phyloP scores from a whole-genome alignment of 305 asterid genomes.

The Striga hermonthica region DNA sequence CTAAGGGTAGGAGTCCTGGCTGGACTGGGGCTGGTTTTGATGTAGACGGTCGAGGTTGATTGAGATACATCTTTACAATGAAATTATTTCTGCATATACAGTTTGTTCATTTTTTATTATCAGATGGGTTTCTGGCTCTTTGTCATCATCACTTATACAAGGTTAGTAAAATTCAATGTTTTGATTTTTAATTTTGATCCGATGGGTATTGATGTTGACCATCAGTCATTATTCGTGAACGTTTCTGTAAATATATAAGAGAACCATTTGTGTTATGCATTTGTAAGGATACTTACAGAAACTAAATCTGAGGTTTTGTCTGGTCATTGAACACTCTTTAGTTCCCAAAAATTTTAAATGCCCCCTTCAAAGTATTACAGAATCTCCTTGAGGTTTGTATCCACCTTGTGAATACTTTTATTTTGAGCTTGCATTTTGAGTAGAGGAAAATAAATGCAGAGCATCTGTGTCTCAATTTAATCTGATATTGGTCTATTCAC shows the following conservation, averaged over 20 bases:
- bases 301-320: background rate
- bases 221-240: background rate
- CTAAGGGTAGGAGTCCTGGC: constrained; percentile 73
- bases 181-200: background rate
- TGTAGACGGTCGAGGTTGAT: constrained; percentile 73
- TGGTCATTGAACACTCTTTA: background rate
- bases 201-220: constrained; percentile 11
- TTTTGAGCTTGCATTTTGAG: too few species aligned
- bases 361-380: too few species aligned
- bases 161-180: constrained; percentile 5
- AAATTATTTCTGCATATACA: constrained; percentile 21
- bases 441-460: too few species aligned
- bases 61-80: constrained; percentile 19
- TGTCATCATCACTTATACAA: constrained; percentile 25
- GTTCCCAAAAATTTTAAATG: background rate
- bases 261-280: background rate
- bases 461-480: too few species aligned
- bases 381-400: too few species aligned
- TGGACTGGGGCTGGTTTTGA: constrained; percentile 98
- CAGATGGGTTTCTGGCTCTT: background rate
- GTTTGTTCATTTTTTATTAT: constrained; percentile 16
- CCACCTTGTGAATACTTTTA: too few species aligned
- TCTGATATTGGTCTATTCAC: too few species aligned
- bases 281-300: background rate
- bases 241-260: constrained; percentile 15